Evolutionary conservation across 2,329 filamentous ascomycete species (phyloP).

Genomic region (Lasiodiplodia theobromae): DNA sequence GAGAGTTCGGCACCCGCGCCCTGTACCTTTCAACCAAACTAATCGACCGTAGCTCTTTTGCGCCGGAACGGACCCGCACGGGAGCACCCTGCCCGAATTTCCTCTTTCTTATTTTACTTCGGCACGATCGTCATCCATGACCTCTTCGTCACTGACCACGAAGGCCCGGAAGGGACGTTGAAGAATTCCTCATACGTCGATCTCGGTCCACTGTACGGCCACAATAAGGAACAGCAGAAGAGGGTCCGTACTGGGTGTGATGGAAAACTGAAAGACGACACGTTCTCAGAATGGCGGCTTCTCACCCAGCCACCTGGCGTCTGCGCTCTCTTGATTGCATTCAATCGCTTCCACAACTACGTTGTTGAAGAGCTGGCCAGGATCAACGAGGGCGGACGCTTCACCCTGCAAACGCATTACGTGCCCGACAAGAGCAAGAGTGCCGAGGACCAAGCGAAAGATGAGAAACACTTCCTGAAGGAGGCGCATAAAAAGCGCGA

Average conservation of each 20-base stretch:
- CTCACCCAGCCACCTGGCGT: conserved; percentile 68
- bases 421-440: not conserved
- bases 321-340: conserved; percentile 67
- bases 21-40: conserved; percentile 60
- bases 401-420: conserved; percentile 63
- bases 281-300: conserved; percentile 67
- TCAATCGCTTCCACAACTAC: conserved; percentile 78
- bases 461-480: not conserved
- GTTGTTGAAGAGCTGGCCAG: conserved; percentile 75
- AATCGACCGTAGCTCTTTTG: conserved; percentile 69
- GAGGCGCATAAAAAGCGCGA: not conserved
- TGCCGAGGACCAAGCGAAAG: conserved; percentile 27
- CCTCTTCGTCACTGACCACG: conserved; percentile 66
- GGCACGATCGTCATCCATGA: conserved; percentile 66
- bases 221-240: conserved; percentile 67
- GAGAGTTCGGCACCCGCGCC: conserved; percentile 31
- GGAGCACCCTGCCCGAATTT: conserved; percentile 70
- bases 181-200: conserved; percentile 74
- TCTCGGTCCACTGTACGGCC: conserved; percentile 72
- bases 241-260: conserved; percentile 67
- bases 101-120: conserved; percentile 72
- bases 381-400: conserved; percentile 81
- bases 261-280: conserved; percentile 70
- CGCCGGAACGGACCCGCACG: conserved; percentile 59
- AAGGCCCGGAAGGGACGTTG: conserved; percentile 62